A percentile compares a stretch with the other conserved stretches of the same genome.
phyloP scores from a whole-genome alignment of 164 flowering plant species.

The Piper longum region DNA sequence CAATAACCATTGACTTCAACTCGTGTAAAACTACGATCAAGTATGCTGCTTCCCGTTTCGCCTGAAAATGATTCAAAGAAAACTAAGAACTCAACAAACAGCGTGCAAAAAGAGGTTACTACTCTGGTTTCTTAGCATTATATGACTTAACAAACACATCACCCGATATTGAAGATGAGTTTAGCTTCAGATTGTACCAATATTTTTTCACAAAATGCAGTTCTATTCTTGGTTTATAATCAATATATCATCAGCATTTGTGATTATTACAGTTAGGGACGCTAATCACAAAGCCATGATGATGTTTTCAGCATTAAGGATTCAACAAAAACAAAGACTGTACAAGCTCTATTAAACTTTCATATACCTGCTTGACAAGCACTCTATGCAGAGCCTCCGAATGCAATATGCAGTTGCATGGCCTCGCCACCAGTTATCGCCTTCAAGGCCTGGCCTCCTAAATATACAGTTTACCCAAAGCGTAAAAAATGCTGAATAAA shows the following conservation, averaged over 20 bases:
- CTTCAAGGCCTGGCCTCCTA: conserved; percentile 64
- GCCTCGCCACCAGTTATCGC: conserved; percentile 96
- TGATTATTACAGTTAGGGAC: no score
- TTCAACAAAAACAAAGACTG: background rate
- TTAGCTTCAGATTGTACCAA: no score
- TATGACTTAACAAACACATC: no score
- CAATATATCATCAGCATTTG: no score
- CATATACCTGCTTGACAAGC: conserved; percentile 56
- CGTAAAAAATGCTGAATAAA: background rate
- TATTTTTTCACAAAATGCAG: no score
- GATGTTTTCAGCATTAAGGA: no score
- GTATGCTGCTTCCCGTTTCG: conserved; percentile 65
- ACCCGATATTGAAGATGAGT: no score
- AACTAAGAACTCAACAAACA: background rate
- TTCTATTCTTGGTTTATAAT: no score
- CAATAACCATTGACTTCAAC: conserved; percentile 41
- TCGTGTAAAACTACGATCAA: conserved; percentile 62
- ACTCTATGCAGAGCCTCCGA: conserved; percentile 57
- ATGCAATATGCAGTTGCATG: conserved; percentile 73
- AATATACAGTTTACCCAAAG: background rate
- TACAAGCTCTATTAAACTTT: background rate
- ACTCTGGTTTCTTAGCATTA: no score
- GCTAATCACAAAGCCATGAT: no score
- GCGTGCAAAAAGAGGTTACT: no score
- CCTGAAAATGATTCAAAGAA: conserved; percentile 21